Base-by-base conservation (phyloP, 208 protist genomes). In the Wallacemonas sp. region DNA sequence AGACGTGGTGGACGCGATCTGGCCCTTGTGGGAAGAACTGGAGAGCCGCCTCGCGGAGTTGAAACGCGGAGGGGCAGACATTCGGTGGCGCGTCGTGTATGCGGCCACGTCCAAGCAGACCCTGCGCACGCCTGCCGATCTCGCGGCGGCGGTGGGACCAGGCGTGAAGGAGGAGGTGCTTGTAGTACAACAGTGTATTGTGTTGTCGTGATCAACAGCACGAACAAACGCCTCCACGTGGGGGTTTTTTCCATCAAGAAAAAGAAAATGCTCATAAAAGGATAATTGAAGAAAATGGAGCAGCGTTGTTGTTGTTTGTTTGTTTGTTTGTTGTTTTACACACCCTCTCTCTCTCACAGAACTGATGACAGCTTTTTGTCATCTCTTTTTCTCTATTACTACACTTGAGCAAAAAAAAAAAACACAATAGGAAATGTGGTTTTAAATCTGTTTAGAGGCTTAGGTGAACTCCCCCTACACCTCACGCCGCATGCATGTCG, bases 181-280 rank as follows among this genome's bases (percentile, higher is more conserved):
- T 3, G 70, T 84, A 14, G 30, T 95, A 38, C 90, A 95, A 73
- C 90, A 95, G 70, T 84, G 80, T 39, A 56, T 95, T 2, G 63
- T 78, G 24, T 70, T 80, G 30, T 69, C 22, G 33, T 62, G 19
- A 47, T 19, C 24, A n/a, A n/a, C n/a, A n/a, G n/a, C n/a, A n/a
- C n/a, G n/a, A n/a, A n/a, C n/a, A n/a, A n/a, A n/a, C n/a, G n/a
- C n/a, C n/a, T n/a, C n/a, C n/a, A n/a, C n/a, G n/a, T n/a, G n/a
- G n/a, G n/a, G n/a, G n/a, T n/a, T n/a, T n/a, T n/a, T n/a, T n/a
- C n/a, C n/a, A n/a, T n/a, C n/a, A n/a, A n/a, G n/a, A n/a, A n/a
- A n/a, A n/a, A n/a, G n/a, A n/a, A n/a, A n/a, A n/a, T n/a, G n/a
- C n/a, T n/a, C n/a, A n/a, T n/a, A n/a, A n/a, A n/a, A n/a, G n/a